Conservation (phyloP, 2,329 filamentous ascomycete genomes). For the Blumeriella jaapii region DNA sequence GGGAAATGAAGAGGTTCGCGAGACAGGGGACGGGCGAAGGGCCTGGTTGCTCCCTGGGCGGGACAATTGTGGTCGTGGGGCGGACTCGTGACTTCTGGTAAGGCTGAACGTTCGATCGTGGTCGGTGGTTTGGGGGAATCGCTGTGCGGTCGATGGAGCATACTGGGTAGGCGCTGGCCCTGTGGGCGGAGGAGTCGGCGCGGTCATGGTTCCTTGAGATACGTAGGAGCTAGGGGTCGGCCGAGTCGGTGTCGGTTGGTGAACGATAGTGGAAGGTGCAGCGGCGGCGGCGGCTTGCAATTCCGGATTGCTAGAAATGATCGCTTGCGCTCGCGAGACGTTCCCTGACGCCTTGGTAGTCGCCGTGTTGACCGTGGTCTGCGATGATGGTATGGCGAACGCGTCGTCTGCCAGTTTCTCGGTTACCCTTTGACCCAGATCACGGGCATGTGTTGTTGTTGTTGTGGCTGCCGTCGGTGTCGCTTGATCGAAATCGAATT, state of each 20-base stretch:
- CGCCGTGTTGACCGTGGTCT: slow-evolving; percentile 10
- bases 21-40: slow-evolving; percentile 11
- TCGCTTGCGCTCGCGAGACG: slow-evolving; percentile 50
- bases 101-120: slow-evolving; percentile 42
- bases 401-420: slow-evolving; percentile 76
- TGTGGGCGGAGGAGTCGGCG: slow-evolving; percentile 35
- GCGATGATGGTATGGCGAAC: slow-evolving; percentile 40
- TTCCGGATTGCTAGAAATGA: slow-evolving; percentile 51
- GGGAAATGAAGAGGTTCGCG: slow-evolving; percentile 27
- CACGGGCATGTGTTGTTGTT: slow-evolving; percentile 37
- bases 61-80: slow-evolving; percentile 12
- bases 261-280: slow-evolving; percentile 27
- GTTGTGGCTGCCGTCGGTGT: slow-evolving; percentile 35
- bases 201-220: slow-evolving; percentile 74
- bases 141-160: slow-evolving; percentile 18
- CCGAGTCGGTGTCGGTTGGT: slow-evolving; percentile 24
- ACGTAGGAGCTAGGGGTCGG: slow-evolving; percentile 37
- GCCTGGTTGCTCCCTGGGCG: slow-evolving; percentile 18
- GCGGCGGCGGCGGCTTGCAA: slow-evolving; percentile 36
- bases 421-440: slow-evolving; percentile 55
- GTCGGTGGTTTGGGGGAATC: slow-evolving; percentile 23
- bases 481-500: slow-evolving; percentile 70
- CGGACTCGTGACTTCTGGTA: slow-evolving; percentile 24
- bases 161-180: slow-evolving; percentile 16
- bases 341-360: slow-evolving; percentile 19